Evolutionary conservation across 441 rosid species (phyloP).

Genomic region (Omphalea diandra): DNA sequence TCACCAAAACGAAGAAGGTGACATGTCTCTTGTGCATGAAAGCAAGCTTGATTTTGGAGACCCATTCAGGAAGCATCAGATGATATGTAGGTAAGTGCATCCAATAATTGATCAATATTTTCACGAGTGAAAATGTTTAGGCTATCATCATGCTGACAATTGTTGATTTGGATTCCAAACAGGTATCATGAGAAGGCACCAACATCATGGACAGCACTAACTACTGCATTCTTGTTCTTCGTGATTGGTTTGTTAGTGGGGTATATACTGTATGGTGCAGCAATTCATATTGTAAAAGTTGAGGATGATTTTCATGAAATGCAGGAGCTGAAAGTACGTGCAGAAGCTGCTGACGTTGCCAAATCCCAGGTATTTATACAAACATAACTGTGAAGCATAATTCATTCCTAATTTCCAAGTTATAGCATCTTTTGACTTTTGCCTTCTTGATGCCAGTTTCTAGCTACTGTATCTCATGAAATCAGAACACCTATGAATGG

Average conservation of each 20-base stretch:
- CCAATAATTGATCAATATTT: slow-evolving; percentile 18
- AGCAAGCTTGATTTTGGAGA: slow-evolving; percentile 95
- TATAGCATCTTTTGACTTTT: slow-evolving; percentile 12
- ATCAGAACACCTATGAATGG: slow-evolving; percentile 99
- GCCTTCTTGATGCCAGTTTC: slow-evolving; percentile 50
- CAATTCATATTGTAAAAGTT: slow-evolving; percentile 73
- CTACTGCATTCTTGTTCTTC: slow-evolving; percentile 61
- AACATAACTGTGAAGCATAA: background rate
- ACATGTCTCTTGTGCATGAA: slow-evolving; percentile 62
- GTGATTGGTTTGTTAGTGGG: slow-evolving; percentile 75
- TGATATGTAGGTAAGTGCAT: slow-evolving; percentile 78
- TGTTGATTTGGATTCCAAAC: slow-evolving; percentile 21
- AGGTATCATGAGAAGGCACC: slow-evolving; percentile 93
- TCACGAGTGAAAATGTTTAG: slow-evolving; percentile 13
- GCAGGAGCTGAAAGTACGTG: slow-evolving; percentile 76
- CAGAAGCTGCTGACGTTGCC: slow-evolving; percentile 97
- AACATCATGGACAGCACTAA: slow-evolving; percentile 61
- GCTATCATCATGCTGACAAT: slow-evolving; percentile 15
- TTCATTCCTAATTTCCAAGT: background rate
- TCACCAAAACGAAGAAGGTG: slow-evolving; percentile 72
- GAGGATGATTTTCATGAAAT: slow-evolving; percentile 86
- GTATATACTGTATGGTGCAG: slow-evolving; percentile 74
- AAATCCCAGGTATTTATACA: slow-evolving; percentile 66
- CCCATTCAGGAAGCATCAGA: slow-evolving; percentile 85
- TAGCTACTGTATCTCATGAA: slow-evolving; percentile 95